Evolutionary conservation across 1,139 yeast genomes (phyloP).

Genomic region (Hansenula lynferdii): DNA sequence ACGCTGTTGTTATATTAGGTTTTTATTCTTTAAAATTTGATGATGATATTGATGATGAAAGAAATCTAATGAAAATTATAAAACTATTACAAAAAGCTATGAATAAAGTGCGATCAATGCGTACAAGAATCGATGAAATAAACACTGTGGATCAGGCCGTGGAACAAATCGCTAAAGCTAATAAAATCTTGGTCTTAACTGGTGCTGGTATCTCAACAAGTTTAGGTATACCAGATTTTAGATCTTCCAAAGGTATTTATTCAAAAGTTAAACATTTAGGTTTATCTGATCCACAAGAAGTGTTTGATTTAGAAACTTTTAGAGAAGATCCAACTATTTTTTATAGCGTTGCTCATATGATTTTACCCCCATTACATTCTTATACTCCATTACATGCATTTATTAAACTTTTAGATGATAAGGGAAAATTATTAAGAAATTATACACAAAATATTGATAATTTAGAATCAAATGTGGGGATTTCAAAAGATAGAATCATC

Average conservation of each 20-base stretch:
- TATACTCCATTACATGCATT: constrained; percentile 87
- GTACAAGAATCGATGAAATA: constrained; percentile 49
- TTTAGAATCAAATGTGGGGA: constrained; percentile 80
- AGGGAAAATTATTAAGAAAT: constrained; percentile 76
- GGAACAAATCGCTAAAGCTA: constrained; percentile 46
- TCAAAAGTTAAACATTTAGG: constrained; percentile 67
- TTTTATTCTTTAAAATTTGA: constrained; percentile 17
- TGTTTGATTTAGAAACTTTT: constrained; percentile 75
- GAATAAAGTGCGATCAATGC: constrained; percentile 48
- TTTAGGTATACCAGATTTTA: constrained; percentile 90
- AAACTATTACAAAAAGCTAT: constrained; percentile 55
- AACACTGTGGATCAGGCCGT: constrained; percentile 58
- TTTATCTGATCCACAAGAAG: constrained; percentile 89
- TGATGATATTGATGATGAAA: constrained; percentile 34
- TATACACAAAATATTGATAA: constrained; percentile 96
- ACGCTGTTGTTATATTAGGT: constrained; percentile 6
- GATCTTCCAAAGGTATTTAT: constrained; percentile 87
- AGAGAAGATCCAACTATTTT: constrained; percentile 76
- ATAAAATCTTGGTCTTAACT: constrained; percentile 71
- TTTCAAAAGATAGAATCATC: constrained; percentile 61
- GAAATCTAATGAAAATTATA: constrained; percentile 43
- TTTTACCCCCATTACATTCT: constrained; percentile 71
- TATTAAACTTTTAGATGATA: constrained; percentile 67
- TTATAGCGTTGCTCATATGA: constrained; percentile 83
- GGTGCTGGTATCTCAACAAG: constrained; percentile 97